A percentile compares a stretch with the other conserved stretches of the same genome.
Conservation (phyloP, 2,329 filamentous ascomycete species). For the Neoarthrinium moseri region DNA sequence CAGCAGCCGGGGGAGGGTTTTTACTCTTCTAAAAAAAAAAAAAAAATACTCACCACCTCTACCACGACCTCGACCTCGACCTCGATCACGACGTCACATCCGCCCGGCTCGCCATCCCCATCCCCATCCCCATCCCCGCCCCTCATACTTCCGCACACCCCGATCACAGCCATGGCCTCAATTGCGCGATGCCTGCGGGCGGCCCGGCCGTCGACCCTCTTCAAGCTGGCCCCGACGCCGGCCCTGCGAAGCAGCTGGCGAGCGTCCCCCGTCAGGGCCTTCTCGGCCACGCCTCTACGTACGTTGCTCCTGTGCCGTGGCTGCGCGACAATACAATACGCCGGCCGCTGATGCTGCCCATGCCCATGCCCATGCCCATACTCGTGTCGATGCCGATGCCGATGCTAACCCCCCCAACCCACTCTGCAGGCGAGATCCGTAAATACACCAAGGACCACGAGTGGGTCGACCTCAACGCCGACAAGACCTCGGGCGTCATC, state of each 20-base stretch:
- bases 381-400: background rate
- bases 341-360: no score
- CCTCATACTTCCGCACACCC: conserved; percentile 4
- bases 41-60: no score
- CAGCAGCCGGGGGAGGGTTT: no score
- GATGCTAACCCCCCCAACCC: background rate
- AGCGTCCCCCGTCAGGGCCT: conserved; percentile 39
- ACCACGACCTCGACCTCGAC: no score
- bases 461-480: conserved; percentile 87
- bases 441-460: conserved; percentile 97
- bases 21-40: no score
- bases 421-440: conserved; percentile 59
- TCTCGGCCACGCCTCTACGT: conserved; percentile 46
- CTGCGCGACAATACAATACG: no score
- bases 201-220: conserved; percentile 44
- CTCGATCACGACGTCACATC: no score
- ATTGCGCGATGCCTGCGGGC: conserved; percentile 56
- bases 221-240: conserved; percentile 35
- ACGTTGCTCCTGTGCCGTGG: conserved; percentile 22
- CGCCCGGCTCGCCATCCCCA: no score
- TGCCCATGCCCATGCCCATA: background rate
- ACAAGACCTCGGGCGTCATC: conserved; percentile 76
- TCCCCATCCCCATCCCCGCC: no score
- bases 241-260: conserved; percentile 33
- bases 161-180: conserved; percentile 38